Percentiles rank a stretch among this genome's conserved stretches.
Conservation (phyloP, 768 basidiomycete species). For the Psilocybe cyanescens region DNA sequence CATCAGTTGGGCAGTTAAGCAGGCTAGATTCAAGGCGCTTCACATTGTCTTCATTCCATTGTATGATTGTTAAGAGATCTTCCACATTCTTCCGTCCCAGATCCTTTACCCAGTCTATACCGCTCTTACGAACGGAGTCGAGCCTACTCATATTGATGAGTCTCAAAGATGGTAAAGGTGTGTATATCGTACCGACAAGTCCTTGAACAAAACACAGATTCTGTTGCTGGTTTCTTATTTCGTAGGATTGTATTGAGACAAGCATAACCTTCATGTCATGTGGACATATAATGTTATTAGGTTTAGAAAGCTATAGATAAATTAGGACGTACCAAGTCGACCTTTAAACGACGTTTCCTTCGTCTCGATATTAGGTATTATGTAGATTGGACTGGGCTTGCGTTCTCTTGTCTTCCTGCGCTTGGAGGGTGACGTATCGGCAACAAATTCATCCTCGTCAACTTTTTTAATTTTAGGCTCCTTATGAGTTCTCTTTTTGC, state of each 20-base stretch:
- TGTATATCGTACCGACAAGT: constrained; percentile 52
- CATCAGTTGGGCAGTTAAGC: background rate
- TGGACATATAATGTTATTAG: no score
- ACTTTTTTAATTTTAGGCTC: background rate
- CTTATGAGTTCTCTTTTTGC: background rate
- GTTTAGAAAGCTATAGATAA: background rate
- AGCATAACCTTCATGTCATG: constrained; percentile 58
- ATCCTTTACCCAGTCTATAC: constrained; percentile 81
- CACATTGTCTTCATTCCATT: constrained; percentile 92
- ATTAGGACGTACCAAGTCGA: constrained; percentile 45
- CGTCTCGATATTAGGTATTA: constrained; percentile 72
- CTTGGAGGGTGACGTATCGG: background rate
- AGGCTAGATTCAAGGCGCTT: constrained; percentile 13
- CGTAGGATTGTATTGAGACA: constrained; percentile 87
- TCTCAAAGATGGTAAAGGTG: background rate
- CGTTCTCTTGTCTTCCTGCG: background rate
- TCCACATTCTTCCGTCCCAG: constrained; percentile 75
- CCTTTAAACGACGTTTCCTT: constrained; percentile 75
- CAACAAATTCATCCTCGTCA: background rate
- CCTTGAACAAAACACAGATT: constrained; percentile 76
- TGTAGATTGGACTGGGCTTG: constrained; percentile 52
- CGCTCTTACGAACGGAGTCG: constrained; percentile 78
- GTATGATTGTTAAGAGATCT: constrained; percentile 74
- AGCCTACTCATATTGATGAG: constrained; percentile 51
- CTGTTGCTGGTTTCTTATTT: constrained; percentile 63